Base-by-base conservation (phyloP, 805 yeast genomes). In the Candida namnaoensis region DNA sequence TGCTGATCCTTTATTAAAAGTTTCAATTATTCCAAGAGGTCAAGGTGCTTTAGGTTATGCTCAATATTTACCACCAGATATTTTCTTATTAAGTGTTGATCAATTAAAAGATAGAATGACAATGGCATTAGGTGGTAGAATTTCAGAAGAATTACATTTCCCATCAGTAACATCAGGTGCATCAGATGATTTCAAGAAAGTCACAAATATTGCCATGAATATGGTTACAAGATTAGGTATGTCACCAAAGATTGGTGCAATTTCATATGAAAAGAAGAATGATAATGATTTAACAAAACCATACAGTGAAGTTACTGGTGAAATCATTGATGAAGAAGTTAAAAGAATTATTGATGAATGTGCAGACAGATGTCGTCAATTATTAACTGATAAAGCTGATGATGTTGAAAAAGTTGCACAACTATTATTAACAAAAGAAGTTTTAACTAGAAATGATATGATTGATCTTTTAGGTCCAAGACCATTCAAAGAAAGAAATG, bases 31-130 rank as follows among this genome's bases (percentile, higher is more conserved):
- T 47, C 97, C 97, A 43, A 78, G 95, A 62, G 96, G 96, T 23
- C 86, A 84, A 61, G 96, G 95, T 39, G 95, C 96, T 12, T 68
- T 88, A 42, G 97, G 97, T n/a, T 88, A 90, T 60, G 96, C 97
- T 4, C 96, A 90, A 62, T 86, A 88, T 56, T 69, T 90, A 47
- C 97, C 97, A 14, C 86, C 88, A 27, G 97, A 90, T 61, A 83
- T 82, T 53, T 86, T 84, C 49, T 71, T 88, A 52, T 72, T 85
- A 43, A 76, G 88, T 28, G 78, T 80, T 38, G 81, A 82, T 54
- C 93, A 90, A 58, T 76, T 84, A 53, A 62, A 64, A 50, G 91
- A 90, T 61, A 71, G 95, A 49, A 88, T 90, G 88, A 79, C 84
- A n/a, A 90, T 90, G 91, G 81, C 96, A 0, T 65, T 90, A 32